Evolutionary conservation across 306 rosid species (phyloP), one percentile per base, ranked within the genome.

Genomic region (Acmispon strigosus): DNA sequence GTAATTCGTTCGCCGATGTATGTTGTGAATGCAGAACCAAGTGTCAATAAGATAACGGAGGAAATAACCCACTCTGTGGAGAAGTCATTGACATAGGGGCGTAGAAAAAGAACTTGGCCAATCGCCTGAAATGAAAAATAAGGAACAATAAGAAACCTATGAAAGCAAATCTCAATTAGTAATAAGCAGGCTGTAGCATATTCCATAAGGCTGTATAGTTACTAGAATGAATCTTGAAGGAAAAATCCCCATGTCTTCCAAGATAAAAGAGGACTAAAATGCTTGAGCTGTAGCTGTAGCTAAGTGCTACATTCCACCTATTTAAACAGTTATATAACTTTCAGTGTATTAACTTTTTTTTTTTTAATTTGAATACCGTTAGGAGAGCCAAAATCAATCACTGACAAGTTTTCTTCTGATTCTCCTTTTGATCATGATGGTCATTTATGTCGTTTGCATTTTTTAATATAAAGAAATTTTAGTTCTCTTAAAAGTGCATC

Each of bases 41-140:
- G 96, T 8, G 97, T 93, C 81, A 93, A 76, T 61, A 93, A 75
- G 72, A 86, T 78, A 60, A 93, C 89, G 56, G 98, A 93, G 50
- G 96, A 85, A 48, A 93, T 54, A 65, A 74, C 92, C 98, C 97
- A 93, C 72, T 90, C 82, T 2, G 85, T 74, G 51, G 89, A 84
- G 69, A 85, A 93, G 85, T 93, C 96, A 70, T 93, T 84, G 37
- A 84, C 98, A 73, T 93, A 90, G 6, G 96, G 98, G n/a, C 98
- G 97, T 22, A 93, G 89, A 78, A 16, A 90, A 76, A 93, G 88
- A 69, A 88, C 96, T 93, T 93, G 98, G 50, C 98, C 98, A 78
- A 93, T 85, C 66, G 97, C 98, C 98, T 90, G 87, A 24, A 45
- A 70, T 65, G 67, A 62, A 52, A 78, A 70, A 62, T 18, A 36